Evolutionary conservation across 2,329 filamentous ascomycete species (phyloP).

Genomic region (Colletotrichum limetticola): DNA sequence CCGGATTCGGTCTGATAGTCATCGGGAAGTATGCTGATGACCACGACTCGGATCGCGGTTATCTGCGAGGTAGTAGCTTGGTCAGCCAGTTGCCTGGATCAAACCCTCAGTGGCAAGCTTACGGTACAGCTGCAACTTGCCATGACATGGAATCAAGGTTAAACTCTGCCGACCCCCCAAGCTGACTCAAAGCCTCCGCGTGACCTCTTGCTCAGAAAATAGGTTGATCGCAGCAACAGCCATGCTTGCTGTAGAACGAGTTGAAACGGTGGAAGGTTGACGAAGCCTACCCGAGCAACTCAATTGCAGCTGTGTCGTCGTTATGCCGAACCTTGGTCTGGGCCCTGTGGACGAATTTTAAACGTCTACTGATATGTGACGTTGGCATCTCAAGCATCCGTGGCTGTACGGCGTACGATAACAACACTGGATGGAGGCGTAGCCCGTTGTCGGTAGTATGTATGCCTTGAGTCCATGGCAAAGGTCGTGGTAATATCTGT

Average conservation of each 20-base stretch:
- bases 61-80: background rate
- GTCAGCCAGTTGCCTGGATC: background rate
- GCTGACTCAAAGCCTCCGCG: slow-evolving; percentile 3
- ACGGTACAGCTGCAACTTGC: background rate
- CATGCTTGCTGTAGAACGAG: slow-evolving; percentile 24
- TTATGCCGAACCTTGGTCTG: background rate
- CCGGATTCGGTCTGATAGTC: background rate
- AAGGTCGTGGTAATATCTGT: background rate
- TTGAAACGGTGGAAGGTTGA: slow-evolving; percentile 23
- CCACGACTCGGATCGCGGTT: slow-evolving; percentile 7
- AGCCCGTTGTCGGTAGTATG: background rate
- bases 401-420: background rate
- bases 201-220: background rate
- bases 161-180: slow-evolving; percentile 4
- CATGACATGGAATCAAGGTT: slow-evolving; percentile 23
- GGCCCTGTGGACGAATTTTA: background rate
- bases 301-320: background rate
- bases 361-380: background rate
- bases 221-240: slow-evolving; percentile 9
- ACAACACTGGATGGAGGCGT: background rate
- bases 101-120: background rate
- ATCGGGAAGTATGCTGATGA: background rate
- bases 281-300: slow-evolving; percentile 22
- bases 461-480: background rate
- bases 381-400: background rate